These are phyloP conservation scores for Brettanomyces naardenensis DNA, from an alignment of 805 yeast genomes.

Conservation along the genomic window DNA sequence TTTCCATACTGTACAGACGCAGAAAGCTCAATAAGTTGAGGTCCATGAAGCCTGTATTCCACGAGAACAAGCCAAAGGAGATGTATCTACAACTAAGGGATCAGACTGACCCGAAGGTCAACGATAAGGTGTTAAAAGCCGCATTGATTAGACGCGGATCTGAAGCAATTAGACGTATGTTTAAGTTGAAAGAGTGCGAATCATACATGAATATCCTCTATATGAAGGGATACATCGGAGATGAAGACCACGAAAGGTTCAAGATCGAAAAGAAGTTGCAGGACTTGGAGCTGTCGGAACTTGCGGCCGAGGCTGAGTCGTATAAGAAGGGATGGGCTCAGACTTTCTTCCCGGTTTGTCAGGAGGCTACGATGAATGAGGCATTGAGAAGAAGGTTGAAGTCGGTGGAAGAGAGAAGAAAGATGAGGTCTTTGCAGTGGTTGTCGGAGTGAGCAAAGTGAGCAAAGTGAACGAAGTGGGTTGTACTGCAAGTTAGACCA, in stretches of 20 bases:
- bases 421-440: conserved; percentile 6
- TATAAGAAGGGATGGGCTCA: conserved; percentile 77
- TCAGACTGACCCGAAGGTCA: conserved; percentile 49
- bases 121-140: conserved; percentile 45
- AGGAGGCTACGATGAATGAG: conserved; percentile 87
- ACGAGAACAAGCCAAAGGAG: conserved; percentile 55
- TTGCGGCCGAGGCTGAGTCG: conserved; percentile 66
- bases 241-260: conserved; percentile 75
- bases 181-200: conserved; percentile 74
- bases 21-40: conserved; percentile 46
- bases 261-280: conserved; percentile 70
- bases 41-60: conserved; percentile 66
- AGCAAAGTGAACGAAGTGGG: not conserved
- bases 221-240: conserved; percentile 87
- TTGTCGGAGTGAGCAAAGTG: too few species aligned
- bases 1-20: conserved; percentile 60
- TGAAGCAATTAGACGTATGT: conserved; percentile 77
- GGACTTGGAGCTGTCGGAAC: conserved; percentile 72
- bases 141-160: conserved; percentile 58
- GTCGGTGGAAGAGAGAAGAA: conserved; percentile 37
- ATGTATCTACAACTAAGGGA: conserved; percentile 53
- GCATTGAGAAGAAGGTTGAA: conserved; percentile 72
- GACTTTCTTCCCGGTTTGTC: conserved; percentile 66
- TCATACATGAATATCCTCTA: conserved; percentile 63
- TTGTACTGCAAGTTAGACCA: not conserved